Percentiles rank a stretch among this genome's conserved stretches.
Conservation (phyloP, 345 rosid genomes). For the Boechera divaricarpa region DNA sequence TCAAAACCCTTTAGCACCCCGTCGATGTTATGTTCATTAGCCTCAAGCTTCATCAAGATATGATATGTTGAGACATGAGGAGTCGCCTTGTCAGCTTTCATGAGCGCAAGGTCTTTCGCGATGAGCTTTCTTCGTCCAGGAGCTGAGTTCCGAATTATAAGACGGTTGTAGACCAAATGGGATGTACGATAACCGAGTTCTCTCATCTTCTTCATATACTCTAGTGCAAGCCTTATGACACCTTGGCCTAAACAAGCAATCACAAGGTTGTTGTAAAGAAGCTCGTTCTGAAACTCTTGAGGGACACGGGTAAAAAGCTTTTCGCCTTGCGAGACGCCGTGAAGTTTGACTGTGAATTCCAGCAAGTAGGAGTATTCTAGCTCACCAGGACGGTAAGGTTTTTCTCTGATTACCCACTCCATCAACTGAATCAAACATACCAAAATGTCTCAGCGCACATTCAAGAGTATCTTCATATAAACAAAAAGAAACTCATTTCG, state of each 20-base stretch:
- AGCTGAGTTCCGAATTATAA: conserved; percentile 77
- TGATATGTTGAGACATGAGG: conserved; percentile 88
- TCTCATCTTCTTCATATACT: conserved; percentile 95
- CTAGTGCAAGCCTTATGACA: conserved; percentile 69
- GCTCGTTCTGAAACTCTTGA: conserved; percentile 80
- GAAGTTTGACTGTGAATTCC: conserved; percentile 79
- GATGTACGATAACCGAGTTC: conserved; percentile 76
- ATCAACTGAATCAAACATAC: conserved; percentile 60
- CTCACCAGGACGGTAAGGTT: conserved; percentile 81
- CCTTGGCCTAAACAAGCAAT: conserved; percentile 87
- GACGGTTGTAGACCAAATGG: conserved; percentile 77
- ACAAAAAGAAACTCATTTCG: neutral
- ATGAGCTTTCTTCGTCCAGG: conserved; percentile 67
- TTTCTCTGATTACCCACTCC: conserved; percentile 96
- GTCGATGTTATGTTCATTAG: conserved; percentile 77
- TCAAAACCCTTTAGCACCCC: conserved; percentile 65
- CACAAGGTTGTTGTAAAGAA: conserved; percentile 86
- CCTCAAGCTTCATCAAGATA: conserved; percentile 91
- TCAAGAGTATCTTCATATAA: neutral
- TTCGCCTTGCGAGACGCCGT: conserved; percentile 78
- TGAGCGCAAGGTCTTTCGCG: conserved; percentile 73
- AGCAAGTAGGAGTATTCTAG: conserved; percentile 82
- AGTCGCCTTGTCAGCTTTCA: conserved; percentile 84
- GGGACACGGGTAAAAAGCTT: conserved; percentile 74
- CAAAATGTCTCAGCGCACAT: conserved; percentile 8